Conservation (phyloP, 1,139 yeast species). For the Scheffersomyces titani region DNA sequence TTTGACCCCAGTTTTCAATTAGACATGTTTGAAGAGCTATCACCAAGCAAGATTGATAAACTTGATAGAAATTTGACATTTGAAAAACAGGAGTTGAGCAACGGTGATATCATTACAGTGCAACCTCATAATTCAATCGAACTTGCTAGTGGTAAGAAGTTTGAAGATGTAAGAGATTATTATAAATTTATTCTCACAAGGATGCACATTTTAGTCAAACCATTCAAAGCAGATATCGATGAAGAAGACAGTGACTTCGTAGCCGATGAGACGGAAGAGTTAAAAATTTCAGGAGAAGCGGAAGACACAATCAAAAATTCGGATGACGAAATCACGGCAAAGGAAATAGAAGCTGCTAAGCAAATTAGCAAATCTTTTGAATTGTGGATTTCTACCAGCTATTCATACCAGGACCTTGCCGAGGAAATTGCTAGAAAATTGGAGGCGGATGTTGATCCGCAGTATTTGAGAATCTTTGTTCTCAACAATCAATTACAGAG, state of each 20-base stretch:
- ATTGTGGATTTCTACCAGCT: conserved; percentile 69
- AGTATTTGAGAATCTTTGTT: conserved; percentile 65
- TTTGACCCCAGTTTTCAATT: conserved; percentile 43
- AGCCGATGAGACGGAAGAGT: conserved; percentile 13
- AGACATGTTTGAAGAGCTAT: conserved; percentile 68
- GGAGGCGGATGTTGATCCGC: conserved; percentile 52
- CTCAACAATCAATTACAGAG: conserved; percentile 56
- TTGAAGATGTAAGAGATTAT: conserved; percentile 47
- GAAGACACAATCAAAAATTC: conserved; percentile 11
- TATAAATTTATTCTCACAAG: conserved; percentile 70
- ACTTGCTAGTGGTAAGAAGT: conserved; percentile 18
- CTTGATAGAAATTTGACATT: conserved; percentile 49
- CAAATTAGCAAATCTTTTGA: conserved; percentile 42
- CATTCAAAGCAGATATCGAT: conserved; percentile 43
- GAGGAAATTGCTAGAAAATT: conserved; percentile 55
- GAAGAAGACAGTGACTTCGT: conserved; percentile 54
- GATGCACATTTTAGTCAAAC: conserved; percentile 57
- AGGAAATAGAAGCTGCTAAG: conserved; percentile 17
- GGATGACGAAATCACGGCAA: conserved; percentile 10
- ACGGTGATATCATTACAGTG: conserved; percentile 78
- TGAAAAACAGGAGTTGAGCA: conserved; percentile 64
- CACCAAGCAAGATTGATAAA: conserved; percentile 59
- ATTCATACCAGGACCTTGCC: conserved; percentile 61
- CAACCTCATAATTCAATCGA: conserved; percentile 34
- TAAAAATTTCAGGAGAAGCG: conserved; percentile 6